Evolutionary conservation across 129 eudicot genomes (phyloP), one percentile per base, ranked within the genome.

Genomic region (Dittrichia graveolens): DNA sequence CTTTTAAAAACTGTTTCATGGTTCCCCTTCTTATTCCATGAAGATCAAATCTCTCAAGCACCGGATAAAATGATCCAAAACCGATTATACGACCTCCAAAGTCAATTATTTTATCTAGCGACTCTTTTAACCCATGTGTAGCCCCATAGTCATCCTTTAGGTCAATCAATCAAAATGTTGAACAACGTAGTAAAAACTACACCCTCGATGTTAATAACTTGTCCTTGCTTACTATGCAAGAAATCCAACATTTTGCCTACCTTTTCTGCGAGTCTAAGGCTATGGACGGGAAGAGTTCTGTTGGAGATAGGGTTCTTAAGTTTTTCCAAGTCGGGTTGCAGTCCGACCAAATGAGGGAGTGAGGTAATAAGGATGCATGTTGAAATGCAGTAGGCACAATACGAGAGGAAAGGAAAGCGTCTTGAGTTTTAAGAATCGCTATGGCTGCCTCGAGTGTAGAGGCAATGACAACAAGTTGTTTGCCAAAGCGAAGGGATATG

Each of bases 201-300:
- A 24, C 66, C 74, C 52, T 49, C 61, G 4, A 54, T 57, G 46
- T 41, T 15, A 61, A 75, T 12, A 16, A 43, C 46, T 39, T 65
- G 16, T 7, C 80, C 80, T 55, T 65, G 47, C 31, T 40, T 62
- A 19, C 11, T 34, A 43, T 7, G 38, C 41, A 76, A 35, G 64
- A 55, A 76, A 31, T 47, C 5, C 52, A 77, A 11, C 75, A 77
- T 11, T 7, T 47, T 55, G 6, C 3, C 45, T 8, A 60, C 34
- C 50, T 77, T 77, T 5, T 77, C 39, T 77, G 81, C 31, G 75
- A 47, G 10, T 68, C 75, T 4, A 77, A 12, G 3, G 75, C 69
- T 60, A 68, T 77, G 4, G 62, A n/a, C 5, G 81, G 68, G 55
- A 77, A 77, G 10, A 77, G 34, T 54, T 75, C 74, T 0, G 52